phyloP scores from a whole-genome alignment of 2,329 filamentous ascomycete species.

The Fonsecaea multimorphosa region DNA sequence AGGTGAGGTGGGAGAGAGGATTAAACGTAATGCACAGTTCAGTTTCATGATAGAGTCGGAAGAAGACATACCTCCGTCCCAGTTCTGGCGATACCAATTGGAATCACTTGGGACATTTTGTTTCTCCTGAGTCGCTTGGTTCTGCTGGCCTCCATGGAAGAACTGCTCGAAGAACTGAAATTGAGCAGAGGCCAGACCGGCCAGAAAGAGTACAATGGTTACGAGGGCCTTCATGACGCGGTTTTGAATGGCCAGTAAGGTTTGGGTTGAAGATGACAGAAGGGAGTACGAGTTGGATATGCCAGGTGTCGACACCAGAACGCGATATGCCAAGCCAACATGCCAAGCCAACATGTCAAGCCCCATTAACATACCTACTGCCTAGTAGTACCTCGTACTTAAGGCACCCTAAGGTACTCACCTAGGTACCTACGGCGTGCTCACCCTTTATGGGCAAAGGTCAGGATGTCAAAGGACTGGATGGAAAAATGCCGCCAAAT shows the following conservation, averaged over 20 bases:
- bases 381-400: too few relatives aligned
- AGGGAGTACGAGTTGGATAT: neutral
- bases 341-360: neutral
- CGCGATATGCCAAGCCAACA: neutral
- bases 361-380: too few relatives aligned
- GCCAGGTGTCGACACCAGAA: neutral
- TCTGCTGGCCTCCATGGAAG: slow-evolving; percentile 68
- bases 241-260: neutral
- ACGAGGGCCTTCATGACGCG: slow-evolving; percentile 26
- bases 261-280: neutral
- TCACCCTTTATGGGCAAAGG: too few relatives aligned
- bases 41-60: neutral
- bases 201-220: slow-evolving; percentile 61
- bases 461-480: too few relatives aligned
- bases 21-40: neutral
- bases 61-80: slow-evolving; percentile 53
- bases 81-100: slow-evolving; percentile 74
- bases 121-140: slow-evolving; percentile 64
- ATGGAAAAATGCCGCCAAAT: too few relatives aligned
- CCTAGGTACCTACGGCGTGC: too few relatives aligned
- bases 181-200: slow-evolving; percentile 70
- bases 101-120: slow-evolving; percentile 88
- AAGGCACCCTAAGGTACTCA: too few relatives aligned
- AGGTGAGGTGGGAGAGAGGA: neutral
- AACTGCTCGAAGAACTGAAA: slow-evolving; percentile 99